A percentile compares a stretch with the other conserved stretches of the same genome.
Evolutionary conservation across 352 stramenopile genomes (phyloP).

Genomic region (Pythium brassicae): DNA sequence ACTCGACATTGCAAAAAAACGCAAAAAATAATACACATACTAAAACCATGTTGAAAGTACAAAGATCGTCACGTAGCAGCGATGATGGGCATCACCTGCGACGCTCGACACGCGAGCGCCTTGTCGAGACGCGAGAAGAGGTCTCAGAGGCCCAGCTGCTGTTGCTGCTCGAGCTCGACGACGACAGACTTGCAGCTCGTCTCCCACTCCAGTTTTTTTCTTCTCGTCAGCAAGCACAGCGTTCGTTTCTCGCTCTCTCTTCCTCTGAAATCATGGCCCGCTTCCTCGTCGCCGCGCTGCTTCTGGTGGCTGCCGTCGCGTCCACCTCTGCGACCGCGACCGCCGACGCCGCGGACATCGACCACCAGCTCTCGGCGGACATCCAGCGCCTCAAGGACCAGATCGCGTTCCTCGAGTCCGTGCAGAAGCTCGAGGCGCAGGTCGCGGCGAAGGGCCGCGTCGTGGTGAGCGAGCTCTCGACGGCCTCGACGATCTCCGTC

Average conservation of each 20-base stretch:
- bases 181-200: neutral
- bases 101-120: neutral
- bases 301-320: conserved; percentile 4
- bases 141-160: no score
- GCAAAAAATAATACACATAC: neutral
- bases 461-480: conserved; percentile 2
- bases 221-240: neutral
- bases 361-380: conserved; percentile 3
- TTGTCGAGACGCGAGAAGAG: neutral
- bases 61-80: neutral
- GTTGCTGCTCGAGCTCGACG: neutral
- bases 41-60: neutral
- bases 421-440: conserved; percentile 1
- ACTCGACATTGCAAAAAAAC: neutral
- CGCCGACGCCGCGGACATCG: neutral
- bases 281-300: conserved; percentile 3
- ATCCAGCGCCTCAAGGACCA: conserved; percentile 3
- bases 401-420: conserved; percentile 7
- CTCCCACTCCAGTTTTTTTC: neutral
- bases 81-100: neutral
- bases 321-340: conserved; percentile 1
- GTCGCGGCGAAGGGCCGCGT: neutral
- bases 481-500: conserved; percentile 5
- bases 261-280: neutral
- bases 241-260: neutral